A percentile compares a stretch with the other conserved stretches of the same genome.
Evolutionary conservation across 768 basidiomycete species (phyloP).

Genomic region (Tremella mesenterica): DNA sequence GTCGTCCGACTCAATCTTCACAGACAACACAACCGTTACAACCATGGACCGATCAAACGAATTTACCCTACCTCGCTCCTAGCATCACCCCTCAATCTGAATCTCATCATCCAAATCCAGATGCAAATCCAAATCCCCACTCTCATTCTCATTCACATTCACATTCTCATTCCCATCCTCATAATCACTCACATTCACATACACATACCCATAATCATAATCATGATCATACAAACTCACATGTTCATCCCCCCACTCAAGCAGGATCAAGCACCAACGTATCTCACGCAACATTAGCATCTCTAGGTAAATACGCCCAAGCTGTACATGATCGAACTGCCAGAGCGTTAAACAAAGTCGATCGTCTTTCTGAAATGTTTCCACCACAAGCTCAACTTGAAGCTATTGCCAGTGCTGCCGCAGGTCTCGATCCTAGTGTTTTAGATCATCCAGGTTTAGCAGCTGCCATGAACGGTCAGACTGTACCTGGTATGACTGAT

Average conservation of each 20-base stretch:
- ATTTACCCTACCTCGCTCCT: slow-evolving; percentile 3
- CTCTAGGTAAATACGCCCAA: slow-evolving; percentile 4
- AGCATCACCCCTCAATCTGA: neutral
- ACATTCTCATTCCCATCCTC: neutral
- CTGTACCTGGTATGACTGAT: neutral
- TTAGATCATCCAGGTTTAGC: slow-evolving; percentile 2
- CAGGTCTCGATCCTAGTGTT: slow-evolving; percentile 16
- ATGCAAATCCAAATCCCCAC: too few relatives aligned
- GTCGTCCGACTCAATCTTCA: neutral
- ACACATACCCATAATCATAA: too few relatives aligned
- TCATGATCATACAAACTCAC: too few relatives aligned
- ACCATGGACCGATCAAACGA: neutral
- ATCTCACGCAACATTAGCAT: neutral
- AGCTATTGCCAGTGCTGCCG: slow-evolving; percentile 31
- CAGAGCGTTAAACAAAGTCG: slow-evolving; percentile 22
- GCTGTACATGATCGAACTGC: slow-evolving; percentile 27
- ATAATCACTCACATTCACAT: neutral
- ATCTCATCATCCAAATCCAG: slow-evolving; percentile 3
- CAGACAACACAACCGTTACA: neutral
- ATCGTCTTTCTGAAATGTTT: slow-evolving; percentile 27
- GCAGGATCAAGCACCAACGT: neutral
- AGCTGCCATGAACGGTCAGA: slow-evolving; percentile 4
- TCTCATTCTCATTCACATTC: neutral
- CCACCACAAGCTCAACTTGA: slow-evolving; percentile 25
- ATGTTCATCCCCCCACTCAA: too few relatives aligned